phyloP scores from a whole-genome alignment of 805 yeast genomes.

The Scheffersomyces ergatensis region DNA sequence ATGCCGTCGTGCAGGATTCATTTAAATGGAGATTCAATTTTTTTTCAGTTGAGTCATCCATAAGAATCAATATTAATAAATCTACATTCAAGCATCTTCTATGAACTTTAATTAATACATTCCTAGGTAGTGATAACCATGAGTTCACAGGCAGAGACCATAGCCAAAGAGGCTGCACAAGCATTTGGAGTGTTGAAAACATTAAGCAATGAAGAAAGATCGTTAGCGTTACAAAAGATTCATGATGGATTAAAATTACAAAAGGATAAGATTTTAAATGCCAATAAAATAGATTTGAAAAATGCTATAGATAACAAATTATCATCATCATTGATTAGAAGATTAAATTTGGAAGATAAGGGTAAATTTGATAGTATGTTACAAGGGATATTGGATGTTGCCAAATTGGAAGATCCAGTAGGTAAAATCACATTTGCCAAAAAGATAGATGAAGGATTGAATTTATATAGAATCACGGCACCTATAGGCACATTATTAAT shows the following conservation, averaged over 20 bases:
- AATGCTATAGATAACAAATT: conserved; percentile 62
- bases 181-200: conserved; percentile 86
- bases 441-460: conserved; percentile 86
- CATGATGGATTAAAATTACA: conserved; percentile 62
- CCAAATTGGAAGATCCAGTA: conserved; percentile 84
- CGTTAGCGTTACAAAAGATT: conserved; percentile 67
- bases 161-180: conserved; percentile 77
- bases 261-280: conserved; percentile 63
- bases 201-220: conserved; percentile 67
- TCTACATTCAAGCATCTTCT: too few relatives aligned
- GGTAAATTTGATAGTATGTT: conserved; percentile 93
- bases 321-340: conserved; percentile 69
- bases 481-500: conserved; percentile 94
- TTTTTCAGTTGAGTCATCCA: too few relatives aligned
- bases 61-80: too few relatives aligned
- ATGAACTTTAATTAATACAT: too few relatives aligned
- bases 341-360: conserved; percentile 77
- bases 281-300: conserved; percentile 74
- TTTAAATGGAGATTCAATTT: too few relatives aligned
- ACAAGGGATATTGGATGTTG: conserved; percentile 91
- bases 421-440: conserved; percentile 84
- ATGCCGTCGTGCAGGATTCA: too few relatives aligned
- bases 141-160: conserved; percentile 52
- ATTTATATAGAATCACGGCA: conserved; percentile 77
- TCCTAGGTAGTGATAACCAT: too few relatives aligned